Conservation (phyloP, 257 asterid genomes). For the Scutellaria barbata region DNA sequence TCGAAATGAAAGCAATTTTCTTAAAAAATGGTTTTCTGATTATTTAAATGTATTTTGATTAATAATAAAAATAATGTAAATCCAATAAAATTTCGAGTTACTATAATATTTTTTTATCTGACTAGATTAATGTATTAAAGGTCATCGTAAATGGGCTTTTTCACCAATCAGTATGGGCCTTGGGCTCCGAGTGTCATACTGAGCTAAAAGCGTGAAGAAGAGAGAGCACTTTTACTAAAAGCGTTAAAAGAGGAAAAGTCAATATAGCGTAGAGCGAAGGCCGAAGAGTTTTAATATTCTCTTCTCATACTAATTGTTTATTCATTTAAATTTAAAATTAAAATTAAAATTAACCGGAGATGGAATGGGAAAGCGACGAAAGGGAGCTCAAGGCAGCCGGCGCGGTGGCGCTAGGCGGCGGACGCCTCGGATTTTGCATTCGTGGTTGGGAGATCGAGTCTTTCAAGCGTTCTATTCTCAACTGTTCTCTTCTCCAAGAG, state of each 20-base stretch:
- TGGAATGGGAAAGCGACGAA: constrained; percentile 65
- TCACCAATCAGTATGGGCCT: constrained; percentile 13
- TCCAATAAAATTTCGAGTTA: too few relatives aligned
- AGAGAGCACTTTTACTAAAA: neutral
- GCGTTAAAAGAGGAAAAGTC: constrained; percentile 5
- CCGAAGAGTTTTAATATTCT: neutral
- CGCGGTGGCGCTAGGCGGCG: constrained; percentile 53
- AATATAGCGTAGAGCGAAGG: constrained; percentile 2
- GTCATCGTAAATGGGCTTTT: constrained; percentile 1
- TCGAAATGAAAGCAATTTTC: too few relatives aligned
- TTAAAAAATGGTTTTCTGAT: too few relatives aligned
- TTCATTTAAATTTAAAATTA: neutral
- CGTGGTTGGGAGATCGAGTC: constrained; percentile 91
- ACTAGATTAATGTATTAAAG: too few relatives aligned
- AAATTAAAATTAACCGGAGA: constrained; percentile 31
- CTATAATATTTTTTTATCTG: too few relatives aligned
- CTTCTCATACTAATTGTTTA: neutral
- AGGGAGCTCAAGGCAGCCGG: constrained; percentile 64
- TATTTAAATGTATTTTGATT: too few relatives aligned
- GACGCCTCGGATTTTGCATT: constrained; percentile 52
- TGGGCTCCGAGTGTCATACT: neutral
- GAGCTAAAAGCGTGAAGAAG: too few relatives aligned
- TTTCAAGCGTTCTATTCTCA: constrained; percentile 80
- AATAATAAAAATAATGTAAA: too few relatives aligned
- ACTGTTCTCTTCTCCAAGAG: constrained; percentile 69